Evolutionary conservation across 352 stramenopile species (phyloP), one percentile per base, ranked within the genome.

Genomic region (Peronosclerospora sorghi): DNA sequence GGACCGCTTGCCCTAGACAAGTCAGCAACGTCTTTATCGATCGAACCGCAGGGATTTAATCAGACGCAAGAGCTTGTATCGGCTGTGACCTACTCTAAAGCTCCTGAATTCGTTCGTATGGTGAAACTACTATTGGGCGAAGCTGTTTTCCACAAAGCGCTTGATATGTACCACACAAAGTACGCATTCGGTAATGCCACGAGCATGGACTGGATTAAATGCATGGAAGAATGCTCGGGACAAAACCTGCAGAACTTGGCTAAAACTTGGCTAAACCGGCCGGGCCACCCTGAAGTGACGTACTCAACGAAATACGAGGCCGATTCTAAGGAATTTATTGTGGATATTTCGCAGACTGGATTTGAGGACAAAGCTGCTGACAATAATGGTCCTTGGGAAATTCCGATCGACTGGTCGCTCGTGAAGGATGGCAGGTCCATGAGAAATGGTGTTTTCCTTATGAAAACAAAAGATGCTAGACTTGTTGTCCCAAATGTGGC

Each of bases 21-120:
- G 52, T 80, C 72, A 30, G 68, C 74, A 9, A 83, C 74, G 12
- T 84, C 68, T 38, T 53, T 86, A 17, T 80, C 70, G 35, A 58
- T 86, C 8, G 74, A 86, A 42, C 74, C 74, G 0, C 65, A 83
- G 45, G 74, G 73, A 10, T 86, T 86, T 47, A 86, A 86, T 59
- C 71, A 83, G 46, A 86, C 74, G 4, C 74, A 87, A 41, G 74
- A 87, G 29, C 64, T 87, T n/a, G 56, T 87, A 14, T 85, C 72
- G 21, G 74, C 68, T 24, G 73, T 87, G 18, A 87, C 74, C 0
- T 87, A 87, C 61, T 81, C 69, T 32, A 87, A 87, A 59, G 71
- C 74, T 12, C 74, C 74, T 6, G 74, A 87, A 41, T 79, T 87
- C 45, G 74, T 87, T 46, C 72, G 74, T 35, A 87, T 87, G 74